Percentiles rank a stretch among this genome's conserved stretches.
These are phyloP conservation scores for Trichocladium uniseriatum DNA, from an alignment of 495 filamentous ascomycete genomes.

Conservation along the genomic window DNA sequence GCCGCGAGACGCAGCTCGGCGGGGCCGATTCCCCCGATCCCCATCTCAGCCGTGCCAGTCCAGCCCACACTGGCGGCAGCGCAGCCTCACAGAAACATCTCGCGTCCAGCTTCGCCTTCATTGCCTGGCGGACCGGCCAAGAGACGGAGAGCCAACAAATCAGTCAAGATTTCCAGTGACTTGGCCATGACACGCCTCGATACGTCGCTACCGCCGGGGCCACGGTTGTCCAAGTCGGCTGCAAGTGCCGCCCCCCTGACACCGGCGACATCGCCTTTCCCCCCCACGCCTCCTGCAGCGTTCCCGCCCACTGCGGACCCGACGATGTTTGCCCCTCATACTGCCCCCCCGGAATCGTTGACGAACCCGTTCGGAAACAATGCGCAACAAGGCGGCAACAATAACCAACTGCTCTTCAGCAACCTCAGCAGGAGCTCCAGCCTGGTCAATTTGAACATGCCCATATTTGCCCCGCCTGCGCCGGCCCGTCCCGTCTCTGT, in stretches of 20 bases:
- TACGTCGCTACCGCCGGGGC: slow-evolving; percentile 31
- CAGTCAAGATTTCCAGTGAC: slow-evolving; percentile 55
- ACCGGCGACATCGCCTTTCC: slow-evolving; percentile 34
- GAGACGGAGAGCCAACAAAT: slow-evolving; percentile 64
- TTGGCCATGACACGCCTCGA: slow-evolving; percentile 75
- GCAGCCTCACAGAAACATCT: background rate
- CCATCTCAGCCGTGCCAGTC: background rate
- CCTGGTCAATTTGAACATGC: slow-evolving; percentile 46
- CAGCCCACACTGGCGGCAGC: background rate
- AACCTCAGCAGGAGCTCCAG: slow-evolving; percentile 44
- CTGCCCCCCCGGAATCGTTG: slow-evolving; percentile 13
- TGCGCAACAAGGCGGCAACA: slow-evolving; percentile 55
- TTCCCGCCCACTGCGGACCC: slow-evolving; percentile 33
- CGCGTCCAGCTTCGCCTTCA: slow-evolving; percentile 6
- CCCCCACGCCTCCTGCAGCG: slow-evolving; percentile 25
- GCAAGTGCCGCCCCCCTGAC: slow-evolving; percentile 30
- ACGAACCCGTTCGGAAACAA: slow-evolving; percentile 45
- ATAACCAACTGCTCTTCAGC: slow-evolving; percentile 40
- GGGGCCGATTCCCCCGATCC: background rate
- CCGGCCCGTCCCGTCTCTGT: slow-evolving; percentile 52
- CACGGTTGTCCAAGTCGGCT: slow-evolving; percentile 23
- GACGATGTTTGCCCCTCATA: slow-evolving; percentile 15
- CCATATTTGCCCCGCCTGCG: slow-evolving; percentile 55
- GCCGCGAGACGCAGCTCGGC: slow-evolving; percentile 4
- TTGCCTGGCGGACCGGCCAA: slow-evolving; percentile 34